Evolutionary conservation across 2,329 filamentous ascomycete genomes (phyloP), one percentile per base, ranked within the genome.

Genomic region (Bipolaris bicolor): DNA sequence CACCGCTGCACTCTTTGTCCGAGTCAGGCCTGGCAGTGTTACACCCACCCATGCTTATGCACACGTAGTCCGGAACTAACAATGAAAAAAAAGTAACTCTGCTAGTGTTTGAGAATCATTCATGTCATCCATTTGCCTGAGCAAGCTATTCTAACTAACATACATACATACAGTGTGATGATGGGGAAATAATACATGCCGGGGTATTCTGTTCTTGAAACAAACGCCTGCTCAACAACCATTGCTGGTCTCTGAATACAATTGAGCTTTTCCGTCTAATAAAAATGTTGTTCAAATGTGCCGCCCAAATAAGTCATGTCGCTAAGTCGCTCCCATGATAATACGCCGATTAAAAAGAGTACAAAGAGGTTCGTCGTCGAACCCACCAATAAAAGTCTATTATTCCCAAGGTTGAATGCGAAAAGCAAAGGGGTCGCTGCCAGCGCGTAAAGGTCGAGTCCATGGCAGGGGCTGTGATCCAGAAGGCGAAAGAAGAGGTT

Each of bases 211-310:
- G 61, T 65, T 60, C 60, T 61, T 61, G 41, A 48, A 48, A 61
- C 51, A 65, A 69, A 70, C 67, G 67, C 66, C 67, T 58, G 66
- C 66, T 65, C 64, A 52, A 53, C 20, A 5, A 61, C 67, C 61
- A 63, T 60, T 55, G 61, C 62, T 66, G 60, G 66, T 56, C 36
- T 60, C 56, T 46, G 26, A 9, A 46, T 49, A 54, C 50, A 54
- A 49, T 55, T 48, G 57, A 61, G 55, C 57, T 52, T 66, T 43
- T 63, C 55, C 58, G 49, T 67, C 66, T 67, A 70, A 49, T 51
- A 59, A 50, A 60, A 62, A 40, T 49, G 26, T 49, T 50, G 53
- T 50, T 49, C 50, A 56, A 62, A 54, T 29, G 47, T 53, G 22
- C 57, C 55, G 44, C 63, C 61, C 58, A 52, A 39, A 15, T 34